These are phyloP conservation scores for Annulohypoxylon truncatum DNA, from an alignment of 2,329 filamentous ascomycete genomes.

Conservation along the genomic window DNA sequence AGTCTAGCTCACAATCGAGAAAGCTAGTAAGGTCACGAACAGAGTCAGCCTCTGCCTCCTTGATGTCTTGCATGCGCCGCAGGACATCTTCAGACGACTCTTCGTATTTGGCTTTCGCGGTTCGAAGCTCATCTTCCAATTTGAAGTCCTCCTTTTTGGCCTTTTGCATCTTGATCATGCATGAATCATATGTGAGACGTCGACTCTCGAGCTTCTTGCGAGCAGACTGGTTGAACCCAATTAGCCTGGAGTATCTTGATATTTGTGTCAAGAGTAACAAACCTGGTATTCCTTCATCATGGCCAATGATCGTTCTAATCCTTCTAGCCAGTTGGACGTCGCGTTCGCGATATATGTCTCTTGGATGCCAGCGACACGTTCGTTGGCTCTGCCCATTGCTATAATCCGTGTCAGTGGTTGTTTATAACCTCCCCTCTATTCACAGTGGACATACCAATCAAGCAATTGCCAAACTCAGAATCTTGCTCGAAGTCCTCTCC, in stretches of 20 bases:
- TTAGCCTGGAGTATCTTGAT: neutral
- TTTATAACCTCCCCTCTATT: conserved; percentile 24
- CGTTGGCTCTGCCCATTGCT: conserved; percentile 87
- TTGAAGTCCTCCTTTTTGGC: conserved; percentile 93
- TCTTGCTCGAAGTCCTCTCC: conserved; percentile 93
- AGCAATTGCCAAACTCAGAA: conserved; percentile 89
- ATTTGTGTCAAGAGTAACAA: conserved; percentile 47
- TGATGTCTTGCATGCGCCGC: conserved; percentile 95
- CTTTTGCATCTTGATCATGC: conserved; percentile 90
- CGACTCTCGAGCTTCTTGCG: conserved; percentile 95
- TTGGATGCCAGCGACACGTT: conserved; percentile 86
- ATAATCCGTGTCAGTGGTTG: conserved; percentile 11
- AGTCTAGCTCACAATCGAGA: conserved; percentile 88
- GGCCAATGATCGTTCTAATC: conserved; percentile 85
- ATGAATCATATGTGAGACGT: conserved; percentile 90
- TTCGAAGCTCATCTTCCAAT: conserved; percentile 89
- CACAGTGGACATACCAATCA: conserved; percentile 70
- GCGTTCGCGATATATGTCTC: conserved; percentile 83
- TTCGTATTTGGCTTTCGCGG: conserved; percentile 95
- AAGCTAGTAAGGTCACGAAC: conserved; percentile 83
- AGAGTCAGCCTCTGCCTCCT: conserved; percentile 87
- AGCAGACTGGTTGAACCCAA: conserved; percentile 61
- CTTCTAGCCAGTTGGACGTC: conserved; percentile 88
- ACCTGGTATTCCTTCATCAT: conserved; percentile 99
- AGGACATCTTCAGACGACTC: conserved; percentile 93